Evolutionary conservation across 2,329 filamentous ascomycete species (phyloP).

Genomic region (Claviceps sp.): DNA sequence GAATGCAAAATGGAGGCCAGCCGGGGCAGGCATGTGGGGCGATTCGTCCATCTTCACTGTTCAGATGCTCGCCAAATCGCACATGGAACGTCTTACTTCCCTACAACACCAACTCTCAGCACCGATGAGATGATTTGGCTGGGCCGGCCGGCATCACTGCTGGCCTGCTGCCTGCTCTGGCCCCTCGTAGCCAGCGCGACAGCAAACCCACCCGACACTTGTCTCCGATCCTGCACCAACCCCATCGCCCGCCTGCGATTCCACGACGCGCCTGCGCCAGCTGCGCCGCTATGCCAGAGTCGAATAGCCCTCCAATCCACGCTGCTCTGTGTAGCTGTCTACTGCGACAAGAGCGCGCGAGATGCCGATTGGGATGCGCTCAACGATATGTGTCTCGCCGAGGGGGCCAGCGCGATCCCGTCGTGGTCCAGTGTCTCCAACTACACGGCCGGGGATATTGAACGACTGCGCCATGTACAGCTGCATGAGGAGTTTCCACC

Average conservation of each 20-base stretch:
- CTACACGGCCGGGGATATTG: constrained; percentile 22
- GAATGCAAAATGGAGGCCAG: too few relatives aligned
- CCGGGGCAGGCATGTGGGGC: background rate
- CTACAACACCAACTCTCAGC: background rate
- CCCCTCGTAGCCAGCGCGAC: background rate
- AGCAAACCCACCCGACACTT: constrained; percentile 7
- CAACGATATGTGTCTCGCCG: constrained; percentile 22
- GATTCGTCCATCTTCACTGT: too few relatives aligned
- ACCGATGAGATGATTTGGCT: constrained; percentile 3
- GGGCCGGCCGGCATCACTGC: constrained; percentile 3
- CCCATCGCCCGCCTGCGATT: constrained; percentile 18
- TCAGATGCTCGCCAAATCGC: too few relatives aligned
- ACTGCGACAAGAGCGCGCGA: constrained; percentile 19
- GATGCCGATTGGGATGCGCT: constrained; percentile 13
- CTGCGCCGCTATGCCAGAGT: constrained; percentile 17
- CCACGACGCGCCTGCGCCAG: constrained; percentile 13
- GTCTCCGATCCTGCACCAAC: constrained; percentile 20
- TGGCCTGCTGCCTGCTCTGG: constrained; percentile 3
- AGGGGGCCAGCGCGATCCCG: constrained; percentile 17
- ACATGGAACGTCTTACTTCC: background rate
- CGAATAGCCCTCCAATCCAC: constrained; percentile 17
- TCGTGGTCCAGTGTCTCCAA: constrained; percentile 20
- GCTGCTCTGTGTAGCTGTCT: constrained; percentile 23
- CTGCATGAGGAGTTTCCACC: constrained; percentile 12
- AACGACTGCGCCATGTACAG: constrained; percentile 16